Evolutionary conservation across 83 land plant genomes (phyloP).

Genomic region (Picea abies): DNA sequence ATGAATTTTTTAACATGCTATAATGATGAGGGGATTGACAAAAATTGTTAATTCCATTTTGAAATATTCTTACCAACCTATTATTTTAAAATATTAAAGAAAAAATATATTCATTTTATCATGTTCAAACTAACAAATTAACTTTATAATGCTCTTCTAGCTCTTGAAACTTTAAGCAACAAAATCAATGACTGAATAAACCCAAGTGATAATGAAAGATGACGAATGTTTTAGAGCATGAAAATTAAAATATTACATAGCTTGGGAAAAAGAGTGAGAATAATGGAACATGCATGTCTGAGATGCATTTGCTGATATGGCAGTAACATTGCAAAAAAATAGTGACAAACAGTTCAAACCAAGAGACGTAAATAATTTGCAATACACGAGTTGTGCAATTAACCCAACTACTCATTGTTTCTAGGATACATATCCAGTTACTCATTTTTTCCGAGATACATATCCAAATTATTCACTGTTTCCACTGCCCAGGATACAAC

Average conservation of each 20-base stretch:
- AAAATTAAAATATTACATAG: background rate
- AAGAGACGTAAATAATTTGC: background rate
- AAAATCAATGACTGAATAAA: background rate
- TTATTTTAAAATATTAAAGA: background rate
- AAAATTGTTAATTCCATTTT: background rate
- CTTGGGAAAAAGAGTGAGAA: background rate
- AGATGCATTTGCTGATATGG: background rate
- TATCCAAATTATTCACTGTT: too few relatives aligned
- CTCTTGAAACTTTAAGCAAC: background rate
- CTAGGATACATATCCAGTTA: too few relatives aligned
- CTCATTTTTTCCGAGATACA: too few relatives aligned
- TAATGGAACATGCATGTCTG: background rate
- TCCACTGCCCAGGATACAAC: background rate
- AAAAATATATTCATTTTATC: background rate
- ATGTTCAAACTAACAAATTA: background rate
- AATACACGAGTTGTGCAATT: background rate
- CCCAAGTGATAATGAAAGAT: background rate
- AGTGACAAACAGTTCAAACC: background rate
- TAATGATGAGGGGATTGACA: background rate
- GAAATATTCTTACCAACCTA: background rate
- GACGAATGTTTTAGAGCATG: background rate
- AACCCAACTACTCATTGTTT: background rate
- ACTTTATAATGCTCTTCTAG: background rate
- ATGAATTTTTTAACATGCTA: background rate
- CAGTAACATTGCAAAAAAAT: background rate